These are phyloP conservation scores for Phytophthora fragariaefolia DNA, from an alignment of 352 stramenopile species.

Conservation along the genomic window DNA sequence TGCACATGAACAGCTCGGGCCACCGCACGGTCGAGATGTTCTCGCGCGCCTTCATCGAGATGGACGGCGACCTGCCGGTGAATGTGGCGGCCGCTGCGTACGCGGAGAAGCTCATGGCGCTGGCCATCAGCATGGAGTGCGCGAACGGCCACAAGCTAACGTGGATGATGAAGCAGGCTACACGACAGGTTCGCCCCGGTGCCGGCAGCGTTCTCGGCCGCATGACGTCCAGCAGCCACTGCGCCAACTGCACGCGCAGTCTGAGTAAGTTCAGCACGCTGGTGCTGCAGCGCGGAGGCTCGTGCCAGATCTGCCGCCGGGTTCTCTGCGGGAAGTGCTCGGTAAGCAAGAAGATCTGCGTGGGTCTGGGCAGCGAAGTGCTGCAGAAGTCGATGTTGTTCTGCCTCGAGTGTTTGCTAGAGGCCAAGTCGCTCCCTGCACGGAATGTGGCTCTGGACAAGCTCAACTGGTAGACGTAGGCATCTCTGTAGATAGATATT, in stretches of 20 bases:
- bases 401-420: constrained; percentile 49
- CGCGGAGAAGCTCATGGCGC: constrained; percentile 38
- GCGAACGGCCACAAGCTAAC: constrained; percentile 49
- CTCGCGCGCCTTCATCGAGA: constrained; percentile 42
- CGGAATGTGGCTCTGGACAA: constrained; percentile 34
- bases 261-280: constrained; percentile 43
- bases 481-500: constrained; percentile 28
- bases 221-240: constrained; percentile 31
- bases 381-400: constrained; percentile 45
- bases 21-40: constrained; percentile 43
- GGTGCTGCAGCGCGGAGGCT: constrained; percentile 34
- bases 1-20: constrained; percentile 7
- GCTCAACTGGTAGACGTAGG: constrained; percentile 29
- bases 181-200: constrained; percentile 21
- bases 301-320: constrained; percentile 47
- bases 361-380: constrained; percentile 34
- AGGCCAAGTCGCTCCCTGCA: constrained; percentile 47
- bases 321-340: constrained; percentile 48
- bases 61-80: constrained; percentile 35
- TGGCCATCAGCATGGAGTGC: constrained; percentile 45
- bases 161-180: constrained; percentile 45
- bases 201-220: constrained; percentile 20
- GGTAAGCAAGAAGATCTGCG: constrained; percentile 48
- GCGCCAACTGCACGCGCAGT: constrained; percentile 41
- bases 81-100: constrained; percentile 33